These are phyloP conservation scores for Trichophyton rubrum DNA, from an alignment of 2,329 filamentous ascomycete genomes.

Conservation along the genomic window DNA sequence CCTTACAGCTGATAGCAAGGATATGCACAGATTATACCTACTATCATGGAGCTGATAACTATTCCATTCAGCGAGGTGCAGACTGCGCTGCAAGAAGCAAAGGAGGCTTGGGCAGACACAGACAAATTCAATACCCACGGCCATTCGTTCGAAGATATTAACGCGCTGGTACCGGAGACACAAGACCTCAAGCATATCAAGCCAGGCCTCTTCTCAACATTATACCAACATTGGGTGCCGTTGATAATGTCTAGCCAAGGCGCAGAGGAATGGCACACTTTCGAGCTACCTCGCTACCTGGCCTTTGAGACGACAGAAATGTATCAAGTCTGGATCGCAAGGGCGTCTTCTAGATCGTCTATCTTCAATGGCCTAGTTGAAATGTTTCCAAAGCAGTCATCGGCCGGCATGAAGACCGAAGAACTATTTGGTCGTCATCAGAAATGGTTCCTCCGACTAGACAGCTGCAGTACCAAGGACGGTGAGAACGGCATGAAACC, in stretches of 20 bases:
- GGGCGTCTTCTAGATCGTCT: not conserved
- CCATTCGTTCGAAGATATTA: conserved; percentile 22
- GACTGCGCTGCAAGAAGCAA: conserved; percentile 5
- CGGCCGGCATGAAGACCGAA: conserved; percentile 6
- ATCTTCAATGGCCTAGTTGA: not conserved
- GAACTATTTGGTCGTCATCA: conserved; percentile 23
- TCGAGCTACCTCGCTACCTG: conserved; percentile 15
- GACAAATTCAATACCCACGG: conserved; percentile 28
- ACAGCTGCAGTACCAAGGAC: conserved; percentile 21
- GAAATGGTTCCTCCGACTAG: not conserved
- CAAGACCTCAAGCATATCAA: conserved; percentile 5
- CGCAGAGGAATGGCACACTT: conserved; percentile 14
- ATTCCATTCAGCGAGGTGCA: conserved; percentile 11
- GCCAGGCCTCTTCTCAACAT: conserved; percentile 26
- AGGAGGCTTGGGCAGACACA: conserved; percentile 8
- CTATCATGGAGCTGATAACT: conserved; percentile 7
- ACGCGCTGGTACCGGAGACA: conserved; percentile 16
- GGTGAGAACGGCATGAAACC: conserved; percentile 19
- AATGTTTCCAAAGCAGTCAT: not conserved
- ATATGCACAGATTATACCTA: not conserved
- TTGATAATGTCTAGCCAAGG: conserved; percentile 28
- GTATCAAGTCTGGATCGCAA: conserved; percentile 16
- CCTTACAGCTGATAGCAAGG: not conserved
- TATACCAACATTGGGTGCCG: conserved; percentile 33
- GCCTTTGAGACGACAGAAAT: conserved; percentile 17